Evolutionary conservation across 2,329 filamentous ascomycete species (phyloP), one percentile per base, ranked within the genome.

Genomic region (Geosmithia putterillii): DNA sequence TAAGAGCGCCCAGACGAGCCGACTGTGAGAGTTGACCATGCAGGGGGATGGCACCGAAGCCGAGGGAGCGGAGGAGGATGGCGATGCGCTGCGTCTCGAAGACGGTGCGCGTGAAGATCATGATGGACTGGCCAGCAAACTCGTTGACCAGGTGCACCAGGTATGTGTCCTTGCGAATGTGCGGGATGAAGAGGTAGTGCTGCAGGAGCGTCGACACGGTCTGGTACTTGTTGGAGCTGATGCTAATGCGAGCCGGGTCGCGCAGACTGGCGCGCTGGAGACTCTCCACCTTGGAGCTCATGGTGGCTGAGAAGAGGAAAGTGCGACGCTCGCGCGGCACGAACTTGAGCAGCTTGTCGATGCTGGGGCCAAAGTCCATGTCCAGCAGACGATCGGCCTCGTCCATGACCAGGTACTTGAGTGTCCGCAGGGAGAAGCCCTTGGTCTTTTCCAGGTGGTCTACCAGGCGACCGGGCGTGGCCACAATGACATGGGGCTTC

Each of bases 381-480:
- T 98, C 92, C 2, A 96, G 75, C 9, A 96, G 72, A 46, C 89
- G 73, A 60, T 96, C 90, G 20, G 90, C 90, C 65, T 95, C 90
- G 57, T 95, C 90, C 77, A 96, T 88, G 48, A 95, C 89, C 3
- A 96, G 70, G 57, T 90, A 95, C 56, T 89, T 89, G 34, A 95
- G 69, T 4, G 75, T 73, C 23, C 83, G 76, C 41, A 96, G 67
- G 2, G 83, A 89, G 64, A 98, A 96, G 10, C 92, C 90, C 62
- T 95, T 95, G 2, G 92, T 98, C 64, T 95, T 95, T 59, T 96
- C 88, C 8, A 96, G 68, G 54, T 98, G 92, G 55, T 96, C 92
- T 4, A 95, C 70, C 19, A 95, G 67, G 45, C 90, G 79, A 42
- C 89, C 90, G 0, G 90, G 90, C 0, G 90, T 95, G 1, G 90